A percentile compares a stretch with the other conserved stretches of the same genome.
phyloP scores from a whole-genome alignment of 1,284 basidiomycete species.

The Ustilago esculenta region DNA sequence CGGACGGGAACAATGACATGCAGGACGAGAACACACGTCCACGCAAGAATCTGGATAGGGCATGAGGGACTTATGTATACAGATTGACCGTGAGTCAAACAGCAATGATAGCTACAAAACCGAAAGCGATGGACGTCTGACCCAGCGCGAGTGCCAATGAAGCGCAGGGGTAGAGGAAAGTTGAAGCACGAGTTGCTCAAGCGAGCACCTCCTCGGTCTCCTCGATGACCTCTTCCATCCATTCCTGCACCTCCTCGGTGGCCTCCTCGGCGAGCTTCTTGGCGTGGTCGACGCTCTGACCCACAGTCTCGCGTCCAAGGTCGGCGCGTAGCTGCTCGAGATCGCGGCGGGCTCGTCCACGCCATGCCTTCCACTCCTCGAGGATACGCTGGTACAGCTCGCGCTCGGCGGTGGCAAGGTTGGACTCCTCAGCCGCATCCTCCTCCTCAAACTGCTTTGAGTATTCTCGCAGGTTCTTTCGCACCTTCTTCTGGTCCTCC shows the following conservation, averaged over 20 bases:
- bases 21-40: too few relatives aligned
- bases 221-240: constrained; percentile 67
- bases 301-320: constrained; percentile 43
- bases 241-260: constrained; percentile 66
- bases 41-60: constrained; percentile 2
- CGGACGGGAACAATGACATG: too few relatives aligned
- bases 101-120: not conserved
- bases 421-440: constrained; percentile 93
- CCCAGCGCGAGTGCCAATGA: too few relatives aligned
- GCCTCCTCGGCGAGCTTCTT: constrained; percentile 60
- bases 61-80: constrained; percentile 10
- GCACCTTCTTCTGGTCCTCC: constrained; percentile 86
- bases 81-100: constrained; percentile 1
- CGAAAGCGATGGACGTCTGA: not conserved
- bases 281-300: constrained; percentile 48
- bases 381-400: constrained; percentile 89
- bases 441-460: constrained; percentile 94
- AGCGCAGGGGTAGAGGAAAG: not conserved
- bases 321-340: constrained; percentile 52
- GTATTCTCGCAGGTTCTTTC: constrained; percentile 91
- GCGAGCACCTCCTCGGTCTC: constrained; percentile 64
- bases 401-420: constrained; percentile 90
- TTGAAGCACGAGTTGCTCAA: constrained; percentile 1
- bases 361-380: constrained; percentile 99
- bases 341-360: constrained; percentile 59